Conservation (phyloP, 805 yeast species). For the Ogataea henricii region DNA sequence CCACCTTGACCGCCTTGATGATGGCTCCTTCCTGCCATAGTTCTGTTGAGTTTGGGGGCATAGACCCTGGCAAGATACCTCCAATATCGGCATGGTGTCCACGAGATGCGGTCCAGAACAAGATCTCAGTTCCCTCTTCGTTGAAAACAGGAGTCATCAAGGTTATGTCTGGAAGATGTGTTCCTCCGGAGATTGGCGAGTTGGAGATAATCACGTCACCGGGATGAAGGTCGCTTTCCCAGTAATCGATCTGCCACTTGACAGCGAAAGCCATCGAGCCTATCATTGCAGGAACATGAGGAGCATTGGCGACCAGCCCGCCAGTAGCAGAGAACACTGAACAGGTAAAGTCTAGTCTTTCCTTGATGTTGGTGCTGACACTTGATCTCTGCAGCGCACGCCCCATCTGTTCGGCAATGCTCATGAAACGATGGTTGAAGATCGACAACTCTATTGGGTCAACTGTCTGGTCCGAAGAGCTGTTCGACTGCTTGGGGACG, state of each 20-base stretch:
- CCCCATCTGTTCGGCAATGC: conserved; percentile 53
- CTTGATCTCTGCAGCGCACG: conserved; percentile 46
- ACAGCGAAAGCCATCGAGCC: conserved; percentile 49
- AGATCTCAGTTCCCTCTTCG: conserved; percentile 43
- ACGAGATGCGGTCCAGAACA: conserved; percentile 57
- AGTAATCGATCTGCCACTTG: conserved; percentile 39
- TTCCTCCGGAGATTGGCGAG: conserved; percentile 47
- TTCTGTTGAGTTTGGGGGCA: conserved; percentile 56
- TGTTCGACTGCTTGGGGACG: conserved; percentile 16
- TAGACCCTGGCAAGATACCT: conserved; percentile 57
- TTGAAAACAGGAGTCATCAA: conserved; percentile 57
- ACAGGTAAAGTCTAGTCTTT: conserved; percentile 50
- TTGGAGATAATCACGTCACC: conserved; percentile 49
- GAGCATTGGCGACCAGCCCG: conserved; percentile 27
- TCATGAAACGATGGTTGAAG: conserved; percentile 49
- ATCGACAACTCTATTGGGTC: conserved; percentile 48
- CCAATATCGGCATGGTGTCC: conserved; percentile 69
- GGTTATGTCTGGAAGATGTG: conserved; percentile 54
- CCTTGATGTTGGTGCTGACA: conserved; percentile 48
- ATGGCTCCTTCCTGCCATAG: conserved; percentile 60
- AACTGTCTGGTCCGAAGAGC: conserved; percentile 41
- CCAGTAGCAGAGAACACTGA: conserved; percentile 49
- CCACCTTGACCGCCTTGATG: conserved; percentile 53
- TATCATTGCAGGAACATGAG: conserved; percentile 49
- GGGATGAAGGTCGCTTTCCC: conserved; percentile 40